Evolutionary conservation across 2,329 filamentous ascomycete species (phyloP).

Genomic region (Teratosphaeriaceae sp.): DNA sequence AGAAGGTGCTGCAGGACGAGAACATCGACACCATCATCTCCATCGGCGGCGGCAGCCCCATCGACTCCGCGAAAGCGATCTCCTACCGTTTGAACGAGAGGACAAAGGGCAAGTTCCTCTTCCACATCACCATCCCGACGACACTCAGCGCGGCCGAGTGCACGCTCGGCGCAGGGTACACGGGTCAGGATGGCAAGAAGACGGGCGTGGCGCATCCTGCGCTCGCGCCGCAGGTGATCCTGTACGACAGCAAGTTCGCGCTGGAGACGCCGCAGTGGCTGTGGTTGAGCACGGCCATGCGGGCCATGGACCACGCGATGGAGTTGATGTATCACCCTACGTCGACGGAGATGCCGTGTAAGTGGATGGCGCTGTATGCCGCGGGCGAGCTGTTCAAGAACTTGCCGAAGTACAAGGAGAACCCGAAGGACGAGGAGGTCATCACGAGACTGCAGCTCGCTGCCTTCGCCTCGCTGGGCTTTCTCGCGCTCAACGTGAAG

Average conservation of each 20-base stretch:
- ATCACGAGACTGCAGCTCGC: slow-evolving; percentile 49
- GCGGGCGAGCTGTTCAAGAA: slow-evolving; percentile 42
- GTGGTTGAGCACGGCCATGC: slow-evolving; percentile 46
- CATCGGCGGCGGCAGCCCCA: slow-evolving; percentile 51
- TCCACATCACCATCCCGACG: slow-evolving; percentile 43
- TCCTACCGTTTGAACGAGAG: slow-evolving; percentile 38
- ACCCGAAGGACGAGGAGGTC: slow-evolving; percentile 39
- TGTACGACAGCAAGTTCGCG: slow-evolving; percentile 48
- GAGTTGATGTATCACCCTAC: slow-evolving; percentile 49
- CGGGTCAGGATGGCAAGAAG: slow-evolving; percentile 44
- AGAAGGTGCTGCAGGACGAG: slow-evolving; percentile 38
- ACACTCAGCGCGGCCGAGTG: slow-evolving; percentile 49
- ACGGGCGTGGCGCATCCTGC: slow-evolving; percentile 38
- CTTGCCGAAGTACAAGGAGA: slow-evolving; percentile 40
- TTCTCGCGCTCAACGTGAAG: slow-evolving; percentile 44
- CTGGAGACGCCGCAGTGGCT: slow-evolving; percentile 44
- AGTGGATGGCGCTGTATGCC: slow-evolving; percentile 39
- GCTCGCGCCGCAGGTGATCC: slow-evolving; percentile 40
- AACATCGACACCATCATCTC: slow-evolving; percentile 49
- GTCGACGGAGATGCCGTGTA: slow-evolving; percentile 44
- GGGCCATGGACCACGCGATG: slow-evolving; percentile 50
- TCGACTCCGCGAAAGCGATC: slow-evolving; percentile 47
- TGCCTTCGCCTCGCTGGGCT: slow-evolving; percentile 44
- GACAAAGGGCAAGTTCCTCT: slow-evolving; percentile 32
- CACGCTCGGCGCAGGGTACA: slow-evolving; percentile 47